Conservation (phyloP, 1,139 yeast genomes). For the Pichia sp. region DNA sequence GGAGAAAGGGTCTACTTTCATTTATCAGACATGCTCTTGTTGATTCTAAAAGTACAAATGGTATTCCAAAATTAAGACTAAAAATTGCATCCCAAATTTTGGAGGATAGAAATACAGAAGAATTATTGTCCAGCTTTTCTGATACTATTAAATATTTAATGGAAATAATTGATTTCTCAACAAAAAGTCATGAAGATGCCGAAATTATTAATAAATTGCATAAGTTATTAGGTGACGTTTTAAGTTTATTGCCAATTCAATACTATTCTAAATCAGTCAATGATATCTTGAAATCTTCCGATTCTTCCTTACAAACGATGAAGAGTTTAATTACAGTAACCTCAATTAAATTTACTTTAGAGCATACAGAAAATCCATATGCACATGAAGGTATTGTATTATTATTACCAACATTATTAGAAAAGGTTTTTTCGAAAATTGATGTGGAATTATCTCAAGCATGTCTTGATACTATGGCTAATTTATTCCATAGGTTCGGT, state of each 20-base stretch:
- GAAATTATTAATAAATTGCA: slow-evolving; percentile 31
- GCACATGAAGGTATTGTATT: slow-evolving; percentile 41
- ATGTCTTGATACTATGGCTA: slow-evolving; percentile 63
- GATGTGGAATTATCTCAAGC: slow-evolving; percentile 55
- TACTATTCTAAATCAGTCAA: slow-evolving; percentile 62
- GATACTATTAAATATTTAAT: slow-evolving; percentile 35
- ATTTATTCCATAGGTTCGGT: slow-evolving; percentile 60
- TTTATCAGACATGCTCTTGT: slow-evolving; percentile 46
- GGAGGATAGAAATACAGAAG: slow-evolving; percentile 37
- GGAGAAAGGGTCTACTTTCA: slow-evolving; percentile 48
- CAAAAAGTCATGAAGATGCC: slow-evolving; percentile 23
- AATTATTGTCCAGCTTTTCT: slow-evolving; percentile 41
- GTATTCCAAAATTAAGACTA: slow-evolving; percentile 45
- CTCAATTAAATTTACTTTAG: slow-evolving; percentile 63
- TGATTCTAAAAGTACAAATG: slow-evolving; percentile 40
- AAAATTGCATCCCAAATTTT: slow-evolving; percentile 53
- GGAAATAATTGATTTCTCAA: slow-evolving; percentile 27
- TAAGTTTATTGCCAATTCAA: slow-evolving; percentile 68
- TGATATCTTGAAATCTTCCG: slow-evolving; percentile 35
- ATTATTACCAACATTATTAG: slow-evolving; percentile 44
- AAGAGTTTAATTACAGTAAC: slow-evolving; percentile 55
- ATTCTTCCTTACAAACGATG: slow-evolving; percentile 33
- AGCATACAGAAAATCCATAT: slow-evolving; percentile 42
- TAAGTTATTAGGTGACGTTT: slow-evolving; percentile 51
- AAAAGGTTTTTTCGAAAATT: slow-evolving; percentile 36